Base-by-base conservation (phyloP, 805 yeast genomes). In the Cyberlindnera samutprakarnensis region DNA sequence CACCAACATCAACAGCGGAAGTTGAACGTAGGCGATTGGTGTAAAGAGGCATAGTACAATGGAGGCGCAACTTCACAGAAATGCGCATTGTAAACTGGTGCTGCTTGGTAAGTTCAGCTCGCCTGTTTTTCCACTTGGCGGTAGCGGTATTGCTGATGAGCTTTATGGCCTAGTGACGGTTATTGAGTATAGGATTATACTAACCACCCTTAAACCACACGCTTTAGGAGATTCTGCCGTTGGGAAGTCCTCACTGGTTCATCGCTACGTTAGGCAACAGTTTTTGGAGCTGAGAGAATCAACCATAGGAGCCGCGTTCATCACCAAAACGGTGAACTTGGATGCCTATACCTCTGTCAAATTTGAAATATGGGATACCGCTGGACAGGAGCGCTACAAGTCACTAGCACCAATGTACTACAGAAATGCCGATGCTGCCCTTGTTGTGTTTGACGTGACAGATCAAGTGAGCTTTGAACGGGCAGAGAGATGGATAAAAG, bases 291-390 rank as follows among this genome's bases (percentile, higher is more conserved):
- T 74, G 43, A 72, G 90, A 37, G 85, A 94, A 44, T 83, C 94
- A 26, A 92, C 98, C 2, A 92, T 92, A 34, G 99, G 99, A n/a
- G 99, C 98, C 4, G 98, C 97, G 0, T 92, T 90, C 57, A 70
- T 92, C 24, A 85, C 96, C 13, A 94, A 87, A 53, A 76, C 81
- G 9, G 64, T 82, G 10, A 63, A 64, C 9, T 42, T 74, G 7
- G 71, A 64, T 32, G 44, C 54, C 12, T 52, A 62, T 40, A 57
- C 70, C 23, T 61, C 59, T 23, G 68, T 56, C 37, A 62, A 53
- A 54, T 77, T 57, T 32, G 74, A 68, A 41, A 68, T 68, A 22
- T 68, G 74, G 69, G 98, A 90, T 54, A 90, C 98, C 11, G 98
- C 98, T 0, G 98, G 98, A 17, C 98, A 82, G 53, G 94, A 82